Percentiles rank a stretch among this genome's conserved stretches.
Evolutionary conservation across 2,329 filamentous ascomycete genomes (phyloP).

Genomic region (Paecilomyces niveus): DNA sequence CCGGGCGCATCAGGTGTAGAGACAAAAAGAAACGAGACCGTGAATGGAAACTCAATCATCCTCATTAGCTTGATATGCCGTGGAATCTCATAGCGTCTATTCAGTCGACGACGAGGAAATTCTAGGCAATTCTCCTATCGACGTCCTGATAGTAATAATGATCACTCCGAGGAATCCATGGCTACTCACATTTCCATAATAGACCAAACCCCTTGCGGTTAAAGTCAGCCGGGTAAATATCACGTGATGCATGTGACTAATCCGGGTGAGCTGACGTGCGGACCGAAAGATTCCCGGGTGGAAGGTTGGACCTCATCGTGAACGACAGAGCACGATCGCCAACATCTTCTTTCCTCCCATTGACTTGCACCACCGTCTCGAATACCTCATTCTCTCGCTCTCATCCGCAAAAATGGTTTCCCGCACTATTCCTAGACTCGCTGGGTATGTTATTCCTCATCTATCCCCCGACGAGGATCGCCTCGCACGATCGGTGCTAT

Average conservation of each 20-base stretch:
- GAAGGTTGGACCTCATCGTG: constrained; percentile 6
- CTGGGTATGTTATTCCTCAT: constrained; percentile 29
- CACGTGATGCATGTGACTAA: constrained; percentile 6
- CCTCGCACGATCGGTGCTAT: neutral
- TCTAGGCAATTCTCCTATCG: neutral
- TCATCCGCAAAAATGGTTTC: constrained; percentile 33
- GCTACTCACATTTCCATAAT: neutral
- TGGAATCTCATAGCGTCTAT: neutral
- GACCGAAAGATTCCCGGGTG: constrained; percentile 6
- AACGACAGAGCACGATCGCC: constrained; percentile 9
- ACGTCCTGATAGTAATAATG: neutral
- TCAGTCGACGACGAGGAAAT: neutral
- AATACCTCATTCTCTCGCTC: constrained; percentile 14
- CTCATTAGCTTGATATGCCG: constrained; percentile 6
- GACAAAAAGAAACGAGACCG: constrained; percentile 5
- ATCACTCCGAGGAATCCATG: neutral
- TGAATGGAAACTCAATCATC: constrained; percentile 18
- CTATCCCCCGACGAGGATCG: constrained; percentile 1
- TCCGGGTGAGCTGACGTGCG: constrained; percentile 6
- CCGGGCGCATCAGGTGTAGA: constrained; percentile 32
- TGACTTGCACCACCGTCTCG: constrained; percentile 16
- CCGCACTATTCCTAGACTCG: constrained; percentile 36
- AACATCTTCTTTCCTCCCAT: constrained; percentile 20
- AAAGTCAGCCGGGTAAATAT: neutral
- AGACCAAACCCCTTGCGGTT: neutral